These are phyloP conservation scores for Trichocomaceae sp. DNA, from an alignment of 2,329 filamentous ascomycete genomes.

Conservation along the genomic window DNA sequence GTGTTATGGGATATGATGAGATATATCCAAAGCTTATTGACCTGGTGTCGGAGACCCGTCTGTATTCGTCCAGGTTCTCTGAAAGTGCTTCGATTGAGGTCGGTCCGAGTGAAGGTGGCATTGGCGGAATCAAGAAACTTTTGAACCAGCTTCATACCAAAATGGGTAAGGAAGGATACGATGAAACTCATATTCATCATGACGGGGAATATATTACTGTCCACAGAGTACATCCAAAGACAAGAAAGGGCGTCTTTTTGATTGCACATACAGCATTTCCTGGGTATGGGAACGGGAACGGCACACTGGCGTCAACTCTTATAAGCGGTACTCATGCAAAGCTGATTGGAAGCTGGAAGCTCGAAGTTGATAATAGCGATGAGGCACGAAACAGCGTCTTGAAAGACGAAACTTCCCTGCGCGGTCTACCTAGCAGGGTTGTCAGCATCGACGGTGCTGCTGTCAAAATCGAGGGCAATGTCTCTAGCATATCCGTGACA, in stretches of 20 bases:
- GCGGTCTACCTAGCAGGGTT: conserved; percentile 77
- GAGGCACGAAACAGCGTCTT: conserved; percentile 60
- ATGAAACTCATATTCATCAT: conserved; percentile 94
- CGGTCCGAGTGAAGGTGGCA: conserved; percentile 69
- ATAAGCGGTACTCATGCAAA: conserved; percentile 79
- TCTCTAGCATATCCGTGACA: conserved; percentile 72
- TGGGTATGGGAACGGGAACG: conserved; percentile 78
- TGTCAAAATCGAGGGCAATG: conserved; percentile 63
- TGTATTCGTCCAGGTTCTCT: conserved; percentile 74
- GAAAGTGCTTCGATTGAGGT: conserved; percentile 46
- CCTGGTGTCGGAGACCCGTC: conserved; percentile 77
- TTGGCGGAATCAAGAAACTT: conserved; percentile 83
- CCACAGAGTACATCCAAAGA: conserved; percentile 86
- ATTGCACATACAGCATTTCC: conserved; percentile 96
- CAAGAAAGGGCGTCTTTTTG: conserved; percentile 87
- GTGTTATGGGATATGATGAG: conserved; percentile 97
- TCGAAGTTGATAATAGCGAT: conserved; percentile 76
- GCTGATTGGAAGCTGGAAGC: conserved; percentile 81
- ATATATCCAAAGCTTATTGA: conserved; percentile 92
- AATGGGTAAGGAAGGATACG: conserved; percentile 92
- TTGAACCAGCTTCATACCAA: conserved; percentile 90
- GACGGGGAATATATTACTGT: conserved; percentile 95
- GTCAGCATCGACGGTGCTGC: conserved; percentile 66
- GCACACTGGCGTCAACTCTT: conserved; percentile 69
- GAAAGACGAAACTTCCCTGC: conserved; percentile 64